Base-by-base conservation (phyloP, 78 protist genomes). In the Chrysochromulina parva region DNA sequence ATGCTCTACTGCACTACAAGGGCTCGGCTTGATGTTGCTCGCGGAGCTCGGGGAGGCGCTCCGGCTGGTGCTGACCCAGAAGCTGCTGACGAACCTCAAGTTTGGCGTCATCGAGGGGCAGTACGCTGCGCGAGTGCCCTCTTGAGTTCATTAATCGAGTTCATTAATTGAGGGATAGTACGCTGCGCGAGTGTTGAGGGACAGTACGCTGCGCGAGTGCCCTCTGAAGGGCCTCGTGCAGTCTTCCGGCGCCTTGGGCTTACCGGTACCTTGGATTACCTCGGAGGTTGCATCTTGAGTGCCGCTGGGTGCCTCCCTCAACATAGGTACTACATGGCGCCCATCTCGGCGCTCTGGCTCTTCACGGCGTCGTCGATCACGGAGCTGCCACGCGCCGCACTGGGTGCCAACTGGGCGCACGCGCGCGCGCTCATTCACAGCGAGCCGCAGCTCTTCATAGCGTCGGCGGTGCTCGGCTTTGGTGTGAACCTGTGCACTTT, bases 11-110 rank as follows among this genome's bases (percentile, higher is more conserved):
- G 38, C 38, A 38, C 38, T 38, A 38, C 38, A 38, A 38, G 38
- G 38, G 38, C 38, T 38, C 38, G 38, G 38, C 38, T 38, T 57
- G 38, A 90, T 90, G 92, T 71, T 90, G n/a, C 0, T 22, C 59
- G 85, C 88, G 24, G 62, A 53, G 67, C 7, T 4, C 38, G n/a
- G 48, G 50, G 92, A 90, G 87, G 92, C 87, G 47, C 1, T 90
- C 28, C 85, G 87, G 81, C 87, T 90, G 28, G 92, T 90, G 28
- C 71, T 90, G n/a, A 90, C 92, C 48, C 92, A 90, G 59, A 90
- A 90, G 60, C 28, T 90, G 67, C 88, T 90, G 62, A n/a, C 11
- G 28, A 78, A 90, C 57, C 54, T 62, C 86, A 90, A 74, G 48
- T 74, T 90, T 38, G 66, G 82, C 26, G 92, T 76, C 50, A 4